phyloP scores from a whole-genome alignment of 2,329 filamentous ascomycete genomes.

The Fusarium secorum region DNA sequence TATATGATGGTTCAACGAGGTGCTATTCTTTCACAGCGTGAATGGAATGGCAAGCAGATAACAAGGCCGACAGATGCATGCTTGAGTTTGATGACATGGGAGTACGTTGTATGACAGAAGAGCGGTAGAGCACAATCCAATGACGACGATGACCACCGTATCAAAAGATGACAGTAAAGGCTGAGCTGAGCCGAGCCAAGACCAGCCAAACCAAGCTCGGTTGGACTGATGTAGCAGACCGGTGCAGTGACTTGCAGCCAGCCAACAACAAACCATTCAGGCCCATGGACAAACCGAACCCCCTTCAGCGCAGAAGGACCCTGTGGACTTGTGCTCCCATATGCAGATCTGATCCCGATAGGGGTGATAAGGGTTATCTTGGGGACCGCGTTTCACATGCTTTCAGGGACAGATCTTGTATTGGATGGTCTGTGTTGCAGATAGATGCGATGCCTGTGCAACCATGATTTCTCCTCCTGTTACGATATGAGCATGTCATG shows the following conservation, averaged over 20 bases:
- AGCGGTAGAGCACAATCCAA: constrained; percentile 15
- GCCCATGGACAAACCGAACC: constrained; percentile 22
- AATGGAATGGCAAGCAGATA: constrained; percentile 5
- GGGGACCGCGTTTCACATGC: constrained; percentile 31
- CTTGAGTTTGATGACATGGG: neutral
- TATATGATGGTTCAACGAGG: neutral
- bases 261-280: neutral
- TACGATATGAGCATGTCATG: neutral
- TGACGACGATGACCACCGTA: constrained; percentile 20
- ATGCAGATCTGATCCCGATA: constrained; percentile 24
- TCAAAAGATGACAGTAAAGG: constrained; percentile 25
- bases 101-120: constrained; percentile 3
- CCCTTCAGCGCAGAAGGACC: constrained; percentile 11
- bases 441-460: constrained; percentile 1
- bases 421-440: constrained; percentile 7
- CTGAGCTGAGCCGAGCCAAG: constrained; percentile 14
- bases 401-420: constrained; percentile 24
- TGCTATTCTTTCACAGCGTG: neutral
- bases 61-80: constrained; percentile 15
- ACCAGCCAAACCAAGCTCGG: constrained; percentile 16
- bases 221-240: constrained; percentile 25
- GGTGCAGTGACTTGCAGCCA: constrained; percentile 8
- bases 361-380: constrained; percentile 23
- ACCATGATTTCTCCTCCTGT: neutral
- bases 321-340: constrained; percentile 5